A percentile compares a stretch with the other conserved stretches of the same genome.
These are phyloP conservation scores for Nakazawaea holstii DNA, from an alignment of 805 yeast species.

Conservation along the genomic window DNA sequence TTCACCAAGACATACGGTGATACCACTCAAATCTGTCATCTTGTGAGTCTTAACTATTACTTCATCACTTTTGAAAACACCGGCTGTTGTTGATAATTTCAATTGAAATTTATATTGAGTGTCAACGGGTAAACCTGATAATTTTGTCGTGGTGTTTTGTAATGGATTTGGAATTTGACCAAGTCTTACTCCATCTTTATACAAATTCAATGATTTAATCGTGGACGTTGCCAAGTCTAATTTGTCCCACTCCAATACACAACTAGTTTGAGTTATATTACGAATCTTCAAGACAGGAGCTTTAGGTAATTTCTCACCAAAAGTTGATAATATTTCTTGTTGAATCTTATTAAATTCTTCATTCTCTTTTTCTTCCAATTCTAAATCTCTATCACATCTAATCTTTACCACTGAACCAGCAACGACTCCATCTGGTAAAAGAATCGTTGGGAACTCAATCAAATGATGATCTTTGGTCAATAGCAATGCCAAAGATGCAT, in stretches of 20 bases:
- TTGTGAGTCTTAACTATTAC: slow-evolving; percentile 80
- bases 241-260: slow-evolving; percentile 92
- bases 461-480: slow-evolving; percentile 86
- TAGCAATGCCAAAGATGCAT: slow-evolving; percentile 87
- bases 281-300: slow-evolving; percentile 62
- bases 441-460: slow-evolving; percentile 93
- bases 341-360: slow-evolving; percentile 60
- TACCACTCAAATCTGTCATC: slow-evolving; percentile 93
- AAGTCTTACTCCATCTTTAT: slow-evolving; percentile 66
- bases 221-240: slow-evolving; percentile 78
- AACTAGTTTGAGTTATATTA: slow-evolving; percentile 90
- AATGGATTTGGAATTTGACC: slow-evolving; percentile 84
- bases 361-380: slow-evolving; percentile 57
- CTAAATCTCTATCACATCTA: slow-evolving; percentile 71
- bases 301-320: slow-evolving; percentile 69
- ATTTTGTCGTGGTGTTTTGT: slow-evolving; percentile 72
- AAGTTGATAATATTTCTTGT: slow-evolving; percentile 62
- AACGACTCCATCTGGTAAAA: slow-evolving; percentile 82
- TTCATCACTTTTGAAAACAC: slow-evolving; percentile 65
- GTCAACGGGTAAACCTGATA: slow-evolving; percentile 89
- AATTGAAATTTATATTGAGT: slow-evolving; percentile 75
- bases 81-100: slow-evolving; percentile 83
- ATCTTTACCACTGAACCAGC: slow-evolving; percentile 92
- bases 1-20: slow-evolving; percentile 85
- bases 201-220: slow-evolving; percentile 69